phyloP scores from a whole-genome alignment of 2,329 filamentous ascomycete species.

The Macrophomina phaseolina region DNA sequence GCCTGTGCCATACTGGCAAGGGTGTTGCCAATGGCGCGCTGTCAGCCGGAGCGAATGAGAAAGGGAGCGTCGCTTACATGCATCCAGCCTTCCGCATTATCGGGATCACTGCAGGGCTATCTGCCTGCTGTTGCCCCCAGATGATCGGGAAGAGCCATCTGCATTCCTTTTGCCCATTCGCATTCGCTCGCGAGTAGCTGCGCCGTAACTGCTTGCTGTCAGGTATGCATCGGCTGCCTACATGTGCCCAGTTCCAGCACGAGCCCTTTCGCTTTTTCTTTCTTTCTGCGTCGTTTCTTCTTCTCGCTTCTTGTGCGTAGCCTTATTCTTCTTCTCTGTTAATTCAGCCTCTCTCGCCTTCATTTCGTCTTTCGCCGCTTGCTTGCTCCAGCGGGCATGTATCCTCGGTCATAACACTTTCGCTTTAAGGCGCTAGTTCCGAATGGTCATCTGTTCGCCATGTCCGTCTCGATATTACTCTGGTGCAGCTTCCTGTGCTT shows the following conservation, averaged over 20 bases:
- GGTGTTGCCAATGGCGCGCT: background rate
- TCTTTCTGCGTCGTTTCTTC: too few relatives aligned
- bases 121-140: background rate
- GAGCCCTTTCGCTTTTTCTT: background rate
- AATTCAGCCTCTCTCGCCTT: background rate
- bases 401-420: background rate
- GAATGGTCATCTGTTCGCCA: background rate
- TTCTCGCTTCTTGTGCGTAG: background rate
- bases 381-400: background rate
- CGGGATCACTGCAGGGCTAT: conserved; percentile 2
- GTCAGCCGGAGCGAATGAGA: conserved; percentile 6
- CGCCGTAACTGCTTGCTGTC: background rate
- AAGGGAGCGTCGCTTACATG: background rate
- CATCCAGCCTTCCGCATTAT: background rate
- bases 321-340: background rate
- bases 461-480: background rate
- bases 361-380: background rate
- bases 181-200: background rate
- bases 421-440: background rate
- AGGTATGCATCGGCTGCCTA: background rate
- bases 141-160: background rate
- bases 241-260: background rate
- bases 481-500: background rate
- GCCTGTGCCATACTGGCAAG: background rate
- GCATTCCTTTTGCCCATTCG: background rate